Percentiles rank a stretch among this genome's conserved stretches.
These are phyloP conservation scores for Rubroboletus satanas DNA, from an alignment of 768 basidiomycete genomes.

Conservation along the genomic window DNA sequence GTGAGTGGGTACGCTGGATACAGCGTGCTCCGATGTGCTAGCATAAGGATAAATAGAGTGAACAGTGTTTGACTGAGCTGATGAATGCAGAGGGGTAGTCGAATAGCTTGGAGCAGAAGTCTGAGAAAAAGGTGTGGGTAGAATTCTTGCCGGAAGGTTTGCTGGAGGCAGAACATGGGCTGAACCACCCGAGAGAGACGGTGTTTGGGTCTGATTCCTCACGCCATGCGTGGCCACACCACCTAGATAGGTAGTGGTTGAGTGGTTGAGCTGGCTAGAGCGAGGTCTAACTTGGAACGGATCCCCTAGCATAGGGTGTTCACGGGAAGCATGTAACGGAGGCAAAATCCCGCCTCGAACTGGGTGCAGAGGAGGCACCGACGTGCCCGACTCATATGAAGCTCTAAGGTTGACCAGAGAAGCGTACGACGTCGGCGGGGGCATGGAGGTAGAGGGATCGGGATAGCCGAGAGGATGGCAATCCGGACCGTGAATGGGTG, in stretches of 20 bases:
- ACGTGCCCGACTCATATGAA: constrained; percentile 34
- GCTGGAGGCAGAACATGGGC: constrained; percentile 1
- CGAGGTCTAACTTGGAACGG: constrained; percentile 46
- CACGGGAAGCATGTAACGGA: constrained; percentile 1
- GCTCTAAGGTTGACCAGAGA: constrained; percentile 23
- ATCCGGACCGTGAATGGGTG: constrained; percentile 9
- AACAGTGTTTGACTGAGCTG: constrained; percentile 5
- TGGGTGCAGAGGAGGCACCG: constrained; percentile 5
- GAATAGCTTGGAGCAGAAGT: constrained; percentile 18
- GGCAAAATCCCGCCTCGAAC: constrained; percentile 5
- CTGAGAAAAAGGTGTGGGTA: constrained; percentile 14
- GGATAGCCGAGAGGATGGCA: constrained; percentile 3
- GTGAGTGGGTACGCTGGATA: constrained; percentile 4
- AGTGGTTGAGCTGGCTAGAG: constrained; percentile 45
- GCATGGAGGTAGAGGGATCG: constrained; percentile 28
- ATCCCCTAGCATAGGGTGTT: constrained; percentile 17
- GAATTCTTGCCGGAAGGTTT: constrained; percentile 3
- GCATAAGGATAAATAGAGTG: constrained; percentile 16
- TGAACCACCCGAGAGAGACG: constrained; percentile 9
- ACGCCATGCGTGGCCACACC: constrained; percentile 6
- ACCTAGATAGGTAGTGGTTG: constrained; percentile 13
- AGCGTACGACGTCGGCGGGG: constrained; percentile 20
- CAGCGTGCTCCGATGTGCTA: constrained; percentile 7
- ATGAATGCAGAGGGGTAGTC: constrained; percentile 14
- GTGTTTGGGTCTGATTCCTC: constrained; percentile 16